Evolutionary conservation across 176 grass and related monocot species (phyloP).

Genomic region (Musa troglodytarum): DNA sequence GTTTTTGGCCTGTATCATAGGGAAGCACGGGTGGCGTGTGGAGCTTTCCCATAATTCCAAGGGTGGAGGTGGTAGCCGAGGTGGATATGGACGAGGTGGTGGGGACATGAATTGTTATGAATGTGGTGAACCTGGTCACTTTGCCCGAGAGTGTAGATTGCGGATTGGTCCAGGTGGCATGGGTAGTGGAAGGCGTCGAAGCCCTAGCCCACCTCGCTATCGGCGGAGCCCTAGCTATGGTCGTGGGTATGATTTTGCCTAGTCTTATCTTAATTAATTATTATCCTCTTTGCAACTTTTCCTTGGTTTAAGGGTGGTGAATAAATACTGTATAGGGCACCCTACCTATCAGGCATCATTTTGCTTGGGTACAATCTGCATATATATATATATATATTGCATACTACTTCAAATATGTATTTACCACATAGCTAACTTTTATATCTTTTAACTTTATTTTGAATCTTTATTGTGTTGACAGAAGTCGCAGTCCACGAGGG

Average conservation of each 20-base stretch:
- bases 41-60: constrained; percentile 29
- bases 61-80: constrained; percentile 11
- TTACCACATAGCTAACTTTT: too few species aligned
- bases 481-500: constrained; percentile 18
- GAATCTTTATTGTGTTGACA: neutral
- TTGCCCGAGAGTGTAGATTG: constrained; percentile 25
- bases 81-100: constrained; percentile 7
- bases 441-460: too few species aligned
- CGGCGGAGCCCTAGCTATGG: constrained; percentile 24
- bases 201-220: constrained; percentile 17
- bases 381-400: too few species aligned
- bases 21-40: constrained; percentile 27
- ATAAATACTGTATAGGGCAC: too few species aligned
- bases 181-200: constrained; percentile 24
- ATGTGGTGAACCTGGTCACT: constrained; percentile 28
- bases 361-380: too few species aligned
- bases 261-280: neutral
- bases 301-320: too few species aligned
- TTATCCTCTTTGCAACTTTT: too few species aligned
- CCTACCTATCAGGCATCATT: too few species aligned
- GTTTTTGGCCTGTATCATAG: neutral
- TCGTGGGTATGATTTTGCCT: constrained; percentile 5
- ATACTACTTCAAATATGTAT: too few species aligned
- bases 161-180: constrained; percentile 15
- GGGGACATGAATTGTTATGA: constrained; percentile 25